Conservation (phyloP, 192 early-diverging fungal species). For the Mortierella claussenii region DNA sequence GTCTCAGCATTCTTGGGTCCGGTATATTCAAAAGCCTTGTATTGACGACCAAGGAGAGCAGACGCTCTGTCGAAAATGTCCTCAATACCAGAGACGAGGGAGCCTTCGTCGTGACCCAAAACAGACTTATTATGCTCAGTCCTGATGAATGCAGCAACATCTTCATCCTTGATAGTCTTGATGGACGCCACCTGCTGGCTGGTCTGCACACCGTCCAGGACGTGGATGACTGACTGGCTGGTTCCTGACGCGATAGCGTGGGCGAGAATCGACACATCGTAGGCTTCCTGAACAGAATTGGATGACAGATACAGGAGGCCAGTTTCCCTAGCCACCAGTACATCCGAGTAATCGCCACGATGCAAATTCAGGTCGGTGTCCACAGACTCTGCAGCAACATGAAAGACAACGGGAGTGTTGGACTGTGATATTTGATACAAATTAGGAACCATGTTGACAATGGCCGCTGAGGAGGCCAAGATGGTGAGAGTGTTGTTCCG, state of each 20-base stretch:
- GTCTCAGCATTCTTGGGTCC: conserved; percentile 77
- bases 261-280: conserved; percentile 87
- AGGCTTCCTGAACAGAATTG: conserved; percentile 83
- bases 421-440: conserved; percentile 76
- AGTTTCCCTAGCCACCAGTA: conserved; percentile 79
- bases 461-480: conserved; percentile 77
- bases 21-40: conserved; percentile 85
- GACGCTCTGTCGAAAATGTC: conserved; percentile 28
- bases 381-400: conserved; percentile 79
- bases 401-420: conserved; percentile 78
- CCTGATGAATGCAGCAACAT: conserved; percentile 57
- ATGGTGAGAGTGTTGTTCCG: conserved; percentile 41
- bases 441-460: conserved; percentile 86
- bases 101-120: conserved; percentile 19
- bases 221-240: conserved; percentile 81
- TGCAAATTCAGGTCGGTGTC: conserved; percentile 67
- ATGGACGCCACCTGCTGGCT: conserved; percentile 64
- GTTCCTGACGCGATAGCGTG: conserved; percentile 77
- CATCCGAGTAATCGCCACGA: conserved; percentile 73
- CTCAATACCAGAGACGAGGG: conserved; percentile 37
- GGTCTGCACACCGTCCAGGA: conserved; percentile 76
- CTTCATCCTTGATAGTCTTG: conserved; percentile 61
- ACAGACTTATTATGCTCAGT: conserved; percentile 14
- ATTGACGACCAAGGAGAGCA: conserved; percentile 66
- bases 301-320: conserved; percentile 84